Evolutionary conservation across 2,329 filamentous ascomycete species (phyloP).

Genomic region (Tolypocladium album): DNA sequence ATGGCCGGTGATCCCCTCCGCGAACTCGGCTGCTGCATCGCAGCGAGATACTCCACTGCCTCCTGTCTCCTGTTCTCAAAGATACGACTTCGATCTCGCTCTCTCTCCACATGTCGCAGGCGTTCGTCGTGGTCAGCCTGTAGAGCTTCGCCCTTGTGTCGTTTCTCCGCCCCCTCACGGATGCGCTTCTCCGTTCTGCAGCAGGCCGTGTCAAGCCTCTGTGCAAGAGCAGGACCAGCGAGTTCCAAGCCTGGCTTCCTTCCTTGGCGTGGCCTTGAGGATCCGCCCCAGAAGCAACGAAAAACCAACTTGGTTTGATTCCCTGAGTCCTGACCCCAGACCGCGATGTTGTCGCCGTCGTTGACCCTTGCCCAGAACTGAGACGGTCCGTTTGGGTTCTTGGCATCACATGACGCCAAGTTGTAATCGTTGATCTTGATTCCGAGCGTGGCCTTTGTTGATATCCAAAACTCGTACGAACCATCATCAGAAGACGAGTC

Average conservation of each 20-base stretch:
- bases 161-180: constrained; percentile 26
- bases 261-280: constrained; percentile 27
- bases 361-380: constrained; percentile 58
- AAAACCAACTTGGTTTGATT: constrained; percentile 37
- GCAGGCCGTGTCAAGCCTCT: constrained; percentile 38
- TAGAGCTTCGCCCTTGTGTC: constrained; percentile 30
- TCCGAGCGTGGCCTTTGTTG: constrained; percentile 66
- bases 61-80: constrained; percentile 40
- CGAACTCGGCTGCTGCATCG: constrained; percentile 12
- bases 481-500: constrained; percentile 29
- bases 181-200: constrained; percentile 33
- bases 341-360: constrained; percentile 64
- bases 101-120: constrained; percentile 27
- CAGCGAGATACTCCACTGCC: constrained; percentile 29
- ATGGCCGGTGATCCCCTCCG: constrained; percentile 20
- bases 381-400: constrained; percentile 44
- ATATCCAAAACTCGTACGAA: constrained; percentile 60
- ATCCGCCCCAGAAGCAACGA: constrained; percentile 46
- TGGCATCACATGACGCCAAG: constrained; percentile 45
- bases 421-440: constrained; percentile 67
- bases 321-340: constrained; percentile 44
- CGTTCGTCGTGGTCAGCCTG: constrained; percentile 33
- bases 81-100: constrained; percentile 35
- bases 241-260: constrained; percentile 17
- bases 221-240: constrained; percentile 27